Evolutionary conservation across 306 rosid genomes (phyloP).

Genomic region (Prunus salicina): DNA sequence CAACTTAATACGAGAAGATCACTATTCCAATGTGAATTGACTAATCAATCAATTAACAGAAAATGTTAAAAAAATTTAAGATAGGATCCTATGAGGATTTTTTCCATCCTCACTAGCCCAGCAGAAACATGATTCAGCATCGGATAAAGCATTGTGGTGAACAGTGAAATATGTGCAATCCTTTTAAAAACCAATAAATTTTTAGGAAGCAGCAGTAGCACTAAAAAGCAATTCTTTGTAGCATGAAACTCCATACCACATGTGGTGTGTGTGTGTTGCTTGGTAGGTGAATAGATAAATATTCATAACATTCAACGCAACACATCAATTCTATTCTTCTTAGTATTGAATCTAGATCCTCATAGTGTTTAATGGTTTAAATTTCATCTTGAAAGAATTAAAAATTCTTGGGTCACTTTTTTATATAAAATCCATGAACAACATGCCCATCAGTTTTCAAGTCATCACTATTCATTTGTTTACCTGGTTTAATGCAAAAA

Average conservation of each 20-base stretch:
- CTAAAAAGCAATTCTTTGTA: neutral
- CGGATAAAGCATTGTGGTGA: neutral
- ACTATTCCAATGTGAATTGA: neutral
- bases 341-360: neutral
- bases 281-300: neutral
- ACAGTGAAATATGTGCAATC: neutral
- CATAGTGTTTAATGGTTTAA: neutral
- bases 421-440: neutral
- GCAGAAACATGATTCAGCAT: neutral
- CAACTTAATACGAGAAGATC: conserved; percentile 1
- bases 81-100: too few relatives aligned
- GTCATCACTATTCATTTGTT: conserved; percentile 1
- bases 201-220: neutral
- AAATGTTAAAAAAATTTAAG: neutral
- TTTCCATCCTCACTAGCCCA: neutral
- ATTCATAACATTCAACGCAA: neutral
- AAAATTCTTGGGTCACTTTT: neutral
- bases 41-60: neutral
- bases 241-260: conserved; percentile 2
- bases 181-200: neutral
- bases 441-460: neutral
- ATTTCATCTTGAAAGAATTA: neutral
- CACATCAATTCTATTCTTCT: neutral
- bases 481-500: neutral
- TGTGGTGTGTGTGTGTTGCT: neutral